These are phyloP conservation scores for Chlorella sp. DNA, from an alignment of 139 green algal genomes.

Conservation along the genomic window DNA sequence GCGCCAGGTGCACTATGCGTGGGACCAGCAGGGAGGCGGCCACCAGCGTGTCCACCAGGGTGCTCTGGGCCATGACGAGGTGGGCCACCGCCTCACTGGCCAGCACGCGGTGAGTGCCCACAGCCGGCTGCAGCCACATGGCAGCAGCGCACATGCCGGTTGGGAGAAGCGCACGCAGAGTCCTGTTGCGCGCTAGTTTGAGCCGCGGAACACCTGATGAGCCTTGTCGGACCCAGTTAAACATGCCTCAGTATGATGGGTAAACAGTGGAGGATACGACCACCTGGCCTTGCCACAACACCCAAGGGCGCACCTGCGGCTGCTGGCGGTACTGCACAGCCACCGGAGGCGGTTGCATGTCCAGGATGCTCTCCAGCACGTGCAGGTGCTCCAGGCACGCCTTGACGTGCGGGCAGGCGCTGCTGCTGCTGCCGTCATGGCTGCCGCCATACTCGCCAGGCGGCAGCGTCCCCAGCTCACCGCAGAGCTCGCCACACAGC, in stretches of 20 bases:
- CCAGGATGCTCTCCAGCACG: neutral
- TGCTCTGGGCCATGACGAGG: neutral
- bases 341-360: neutral
- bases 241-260: too few species aligned
- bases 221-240: too few species aligned
- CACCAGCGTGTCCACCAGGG: slow-evolving; percentile 12
- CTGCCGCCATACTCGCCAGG: neutral
- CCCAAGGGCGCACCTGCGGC: neutral
- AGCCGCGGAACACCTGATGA: too few species aligned
- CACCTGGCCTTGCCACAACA: too few species aligned
- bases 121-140: slow-evolving; percentile 6
- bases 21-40: slow-evolving; percentile 21
- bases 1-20: slow-evolving; percentile 7
- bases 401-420: neutral
- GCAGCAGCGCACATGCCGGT: too few species aligned
- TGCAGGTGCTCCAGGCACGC: neutral
- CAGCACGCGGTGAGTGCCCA: slow-evolving; percentile 34
- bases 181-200: too few species aligned
- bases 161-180: too few species aligned
- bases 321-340: neutral
- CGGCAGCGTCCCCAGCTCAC: neutral
- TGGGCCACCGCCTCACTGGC: slow-evolving; percentile 15
- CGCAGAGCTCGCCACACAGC: neutral
- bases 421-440: neutral
- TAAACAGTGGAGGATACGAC: too few species aligned